Evolutionary conservation across 306 rosid genomes (phyloP), one percentile per base, ranked within the genome.

Genomic region (Vicia villosa): DNA sequence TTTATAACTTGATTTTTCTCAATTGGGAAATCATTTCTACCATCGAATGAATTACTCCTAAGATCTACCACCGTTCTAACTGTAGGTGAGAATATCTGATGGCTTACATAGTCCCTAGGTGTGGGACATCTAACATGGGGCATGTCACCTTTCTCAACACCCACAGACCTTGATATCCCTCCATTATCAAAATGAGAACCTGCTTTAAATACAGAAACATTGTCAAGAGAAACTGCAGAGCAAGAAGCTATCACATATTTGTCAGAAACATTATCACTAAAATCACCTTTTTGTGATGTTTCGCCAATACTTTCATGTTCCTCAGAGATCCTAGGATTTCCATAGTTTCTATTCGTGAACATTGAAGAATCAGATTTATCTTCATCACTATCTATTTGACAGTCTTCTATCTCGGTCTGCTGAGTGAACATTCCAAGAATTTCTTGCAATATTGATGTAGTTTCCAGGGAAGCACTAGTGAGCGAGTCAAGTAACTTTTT

Each of bases 11-110:
- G 89, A 71, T 74, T 92, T 78, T 75, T 90, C 68, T 87, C 94
- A 50, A 73, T 73, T 21, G 59, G 73, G 73, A 59, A 63, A 34
- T 83, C 87, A 65, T 69, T 83, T 85, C 88, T 75, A 50, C 86
- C 79, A 28, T 88, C 96, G 81, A 87, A 84, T 34, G 96, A 85
- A 74, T 88, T 88, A 66, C 84, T 78, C 83, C 88, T 77, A 64
- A 70, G 77, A 70, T 81, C 87, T 63, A 70, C 43, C 24, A 86
- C 79, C 42, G 89, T 73, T 81, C 83, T 88, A 67, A 82, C 74
- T 72, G 66, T 80, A 65, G 94, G 86, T 64, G 96, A 90, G 74
- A 67, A 80, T 59, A 81, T 83, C 59, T 86, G 92, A 74, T 78
- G 84, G 81, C 71, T 83, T 66, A 61, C 75, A 20, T 76, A 45